Evolutionary conservation across 352 stramenopile genomes (phyloP), one percentile per base, ranked within the genome.

Genomic region (Phytophthora boehmeriae): DNA sequence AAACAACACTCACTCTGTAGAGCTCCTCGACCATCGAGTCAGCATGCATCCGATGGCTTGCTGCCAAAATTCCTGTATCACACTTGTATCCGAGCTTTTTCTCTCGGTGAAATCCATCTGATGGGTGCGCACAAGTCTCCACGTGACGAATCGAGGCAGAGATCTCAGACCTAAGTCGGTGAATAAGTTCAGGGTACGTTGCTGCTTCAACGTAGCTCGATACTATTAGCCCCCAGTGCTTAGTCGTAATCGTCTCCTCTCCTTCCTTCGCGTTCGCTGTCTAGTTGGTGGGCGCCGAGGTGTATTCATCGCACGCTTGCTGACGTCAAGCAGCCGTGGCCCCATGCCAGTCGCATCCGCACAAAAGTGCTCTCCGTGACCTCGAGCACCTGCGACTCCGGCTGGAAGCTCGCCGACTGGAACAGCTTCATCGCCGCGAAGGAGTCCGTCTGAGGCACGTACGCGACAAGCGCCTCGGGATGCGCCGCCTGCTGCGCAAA

Each of bases 381-480:
- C 14, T 68, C 27, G 27, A 71, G 61, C n/a, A 69, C 58, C 44
- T 80, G 69, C 11, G 57, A 32, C 32, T 73, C 55, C 23, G 76
- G 56, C 39, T 86, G 66, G 45, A 91, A 91, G 9, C 77, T 73
- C n/a, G 63, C 45, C 23, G 73, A 72, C 50, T 83, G 62, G 48
- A 91, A 86, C 28, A 83, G 32, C 52, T 85, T 86, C 48, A 81
- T 73, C 10, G 63, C 63, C 8, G 66, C 48, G 35, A 73, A 65
- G 9, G 68, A 73, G 41, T 82, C 68, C 35, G 71, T 63, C 32
- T 81, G 74, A 8, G 73, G 73, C 27, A 89, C 63, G 27, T 78
- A 64, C 16, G 68, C 75, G 25, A 83, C 63, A 17, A 89, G 41
- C 8, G 64, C 75, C 22, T 72, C 53, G n/a, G 73, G 62, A 10